Evolutionary conservation across 345 rosid genomes (phyloP).

Genomic region (Odontarrhena argentea): DNA sequence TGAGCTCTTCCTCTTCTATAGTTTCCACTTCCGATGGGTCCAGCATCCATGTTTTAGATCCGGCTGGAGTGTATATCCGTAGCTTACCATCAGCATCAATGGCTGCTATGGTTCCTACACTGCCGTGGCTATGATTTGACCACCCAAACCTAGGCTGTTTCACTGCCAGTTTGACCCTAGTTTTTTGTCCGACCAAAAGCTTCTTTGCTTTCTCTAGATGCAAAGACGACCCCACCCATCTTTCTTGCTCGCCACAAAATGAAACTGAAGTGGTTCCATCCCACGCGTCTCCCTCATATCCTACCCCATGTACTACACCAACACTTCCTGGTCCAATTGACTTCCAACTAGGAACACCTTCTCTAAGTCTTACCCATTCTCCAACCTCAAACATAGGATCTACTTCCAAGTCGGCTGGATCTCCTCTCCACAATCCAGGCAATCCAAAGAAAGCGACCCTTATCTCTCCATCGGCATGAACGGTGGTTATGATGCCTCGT

Average conservation of each 20-base stretch:
- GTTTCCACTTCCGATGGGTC: conserved; percentile 89
- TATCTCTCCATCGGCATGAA: conserved; percentile 93
- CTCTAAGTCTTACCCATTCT: conserved; percentile 85
- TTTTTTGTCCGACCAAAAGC: conserved; percentile 72
- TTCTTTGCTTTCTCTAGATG: conserved; percentile 68
- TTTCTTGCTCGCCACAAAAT: conserved; percentile 93
- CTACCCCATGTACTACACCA: conserved; percentile 87
- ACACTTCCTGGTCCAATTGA: conserved; percentile 75
- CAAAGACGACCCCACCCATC: conserved; percentile 77
- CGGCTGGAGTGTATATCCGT: conserved; percentile 86
- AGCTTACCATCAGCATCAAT: conserved; percentile 95
- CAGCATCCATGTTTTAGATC: conserved; percentile 95
- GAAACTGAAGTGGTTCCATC: conserved; percentile 74
- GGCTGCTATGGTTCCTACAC: conserved; percentile 80
- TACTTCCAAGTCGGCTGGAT: conserved; percentile 86
- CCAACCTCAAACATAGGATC: conserved; percentile 83
- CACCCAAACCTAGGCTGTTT: conserved; percentile 95
- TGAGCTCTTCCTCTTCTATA: conserved; percentile 78
- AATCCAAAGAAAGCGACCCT: conserved; percentile 83
- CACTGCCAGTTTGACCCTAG: conserved; percentile 71
- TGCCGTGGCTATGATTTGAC: conserved; percentile 87
- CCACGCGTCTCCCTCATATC: conserved; percentile 81
- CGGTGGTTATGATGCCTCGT: conserved; percentile 74
- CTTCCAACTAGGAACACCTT: conserved; percentile 68
- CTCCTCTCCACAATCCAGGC: conserved; percentile 87